Evolutionary conservation across 2,329 filamentous ascomycete species (phyloP), one percentile per base, ranked within the genome.

Genomic region (Pleoardoris graminearum): DNA sequence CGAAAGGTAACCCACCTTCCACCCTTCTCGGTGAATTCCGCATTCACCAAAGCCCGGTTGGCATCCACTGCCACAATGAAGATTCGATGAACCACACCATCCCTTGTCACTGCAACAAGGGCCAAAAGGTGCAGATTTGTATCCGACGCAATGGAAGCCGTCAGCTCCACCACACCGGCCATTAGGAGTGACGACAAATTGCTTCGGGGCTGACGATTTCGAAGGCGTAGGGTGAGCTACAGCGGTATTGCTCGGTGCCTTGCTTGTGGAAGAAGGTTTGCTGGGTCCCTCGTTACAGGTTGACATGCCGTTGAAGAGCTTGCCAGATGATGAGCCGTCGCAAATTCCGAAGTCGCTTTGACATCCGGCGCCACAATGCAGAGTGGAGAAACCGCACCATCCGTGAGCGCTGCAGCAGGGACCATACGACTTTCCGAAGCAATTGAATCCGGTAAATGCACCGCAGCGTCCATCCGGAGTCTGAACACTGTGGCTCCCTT

Each of bases 81-180:
- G 56, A 12, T 32, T 30, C 1, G 58, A 58, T 17, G 53, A 46
- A 29, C 66, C 63, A 32, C 77, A 79, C 54, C 63, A 69, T 17
- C 75, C 75, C 50, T 66, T 68, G 43, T 58, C 58, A 16, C 70
- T 75, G 64, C 76, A 79, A 63, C 77, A 78, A 46, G 69, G 57
- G 7, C 76, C 76, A 63, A 76, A 78, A 46, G 69, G 57, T 7
- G 76, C 76, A 49, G 70, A 71, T 6, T 51, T 35, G 53, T 50
- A 59, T 16, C 58, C 58, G n/a, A 44, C 35, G 51, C 61, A 63
- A 16, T 52, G 43, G 14, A 43, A 57, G 14, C 59, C 59, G 12
- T 12, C 37, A 14, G 25, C 10, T 2, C 23, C 27, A 23, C 51
- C 51, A 29, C 51, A 53, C 3, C 19, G 35, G 3, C 50, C 50